Evolutionary conservation across 2,329 filamentous ascomycete genomes (phyloP).

Genomic region (Fusarium anguioides): DNA sequence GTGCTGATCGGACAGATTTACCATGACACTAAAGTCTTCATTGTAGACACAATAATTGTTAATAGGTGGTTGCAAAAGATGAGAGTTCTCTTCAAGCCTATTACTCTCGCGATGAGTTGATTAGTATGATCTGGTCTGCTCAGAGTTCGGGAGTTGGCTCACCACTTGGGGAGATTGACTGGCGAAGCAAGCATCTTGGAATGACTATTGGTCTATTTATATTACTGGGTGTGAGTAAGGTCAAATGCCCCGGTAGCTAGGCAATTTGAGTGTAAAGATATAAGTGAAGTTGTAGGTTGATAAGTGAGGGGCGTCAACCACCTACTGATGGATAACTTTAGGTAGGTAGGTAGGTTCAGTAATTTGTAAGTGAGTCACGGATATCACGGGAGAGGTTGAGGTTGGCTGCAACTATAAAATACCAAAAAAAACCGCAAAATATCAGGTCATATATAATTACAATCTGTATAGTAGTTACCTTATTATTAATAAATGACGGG

Average conservation of each 20-base stretch:
- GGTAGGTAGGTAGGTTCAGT: background rate
- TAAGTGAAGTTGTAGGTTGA: conserved; percentile 1
- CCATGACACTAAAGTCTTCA: conserved; percentile 84
- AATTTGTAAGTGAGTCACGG: conserved; percentile 27
- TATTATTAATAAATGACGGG: background rate
- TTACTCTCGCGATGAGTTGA: conserved; percentile 9
- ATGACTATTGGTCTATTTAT: background rate
- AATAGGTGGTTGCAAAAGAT: conserved; percentile 91
- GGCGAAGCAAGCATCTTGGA: conserved; percentile 60
- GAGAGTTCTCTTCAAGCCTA: conserved; percentile 91
- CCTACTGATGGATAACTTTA: too few relatives aligned
- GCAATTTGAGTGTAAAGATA: background rate
- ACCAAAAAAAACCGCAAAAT: background rate
- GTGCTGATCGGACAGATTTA: conserved; percentile 45
- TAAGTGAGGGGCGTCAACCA: conserved; percentile 18
- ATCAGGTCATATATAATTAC: background rate
- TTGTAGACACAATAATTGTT: conserved; percentile 99
- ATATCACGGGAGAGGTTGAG: conserved; percentile 24
- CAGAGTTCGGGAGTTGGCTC: conserved; percentile 43
- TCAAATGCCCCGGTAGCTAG: background rate
- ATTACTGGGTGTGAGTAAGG: background rate
- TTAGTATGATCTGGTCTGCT: conserved; percentile 5
- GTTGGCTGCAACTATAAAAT: background rate
- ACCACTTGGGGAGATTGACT: conserved; percentile 70
- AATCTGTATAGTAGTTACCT: too few relatives aligned